These are phyloP conservation scores for Vitis cinerea DNA, from an alignment of 164 flowering plant species.

Conservation along the genomic window DNA sequence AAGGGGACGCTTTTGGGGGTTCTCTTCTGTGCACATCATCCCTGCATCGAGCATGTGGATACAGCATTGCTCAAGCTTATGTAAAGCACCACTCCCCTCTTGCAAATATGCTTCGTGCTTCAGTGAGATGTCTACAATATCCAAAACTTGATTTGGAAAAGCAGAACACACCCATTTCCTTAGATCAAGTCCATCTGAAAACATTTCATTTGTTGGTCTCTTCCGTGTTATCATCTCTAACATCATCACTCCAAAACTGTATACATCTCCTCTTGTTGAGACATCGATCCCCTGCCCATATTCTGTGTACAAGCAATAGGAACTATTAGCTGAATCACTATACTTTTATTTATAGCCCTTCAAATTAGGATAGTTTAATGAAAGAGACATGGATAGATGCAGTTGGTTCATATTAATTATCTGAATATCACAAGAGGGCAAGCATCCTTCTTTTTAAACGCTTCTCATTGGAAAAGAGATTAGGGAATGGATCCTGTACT, in stretches of 20 bases:
- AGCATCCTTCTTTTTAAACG: no score
- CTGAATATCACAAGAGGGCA: no score
- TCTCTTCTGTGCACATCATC: constrained; percentile 10
- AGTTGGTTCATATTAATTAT: no score
- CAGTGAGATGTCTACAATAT: constrained; percentile 3
- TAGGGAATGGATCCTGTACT: no score
- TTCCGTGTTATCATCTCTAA: not conserved
- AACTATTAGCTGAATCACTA: not conserved
- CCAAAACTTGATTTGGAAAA: constrained; percentile 4
- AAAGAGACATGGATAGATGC: no score
- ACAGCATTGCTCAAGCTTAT: constrained; percentile 7
- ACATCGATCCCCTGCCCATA: not conserved
- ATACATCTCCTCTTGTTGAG: no score
- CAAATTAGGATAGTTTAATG: no score
- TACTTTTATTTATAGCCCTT: no score
- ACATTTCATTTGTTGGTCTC: not conserved
- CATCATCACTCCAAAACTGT: no score
- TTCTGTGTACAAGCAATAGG: not conserved
- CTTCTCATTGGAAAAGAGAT: no score
- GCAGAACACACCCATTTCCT: constrained; percentile 3
- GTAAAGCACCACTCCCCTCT: not conserved
- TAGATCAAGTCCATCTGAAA: constrained; percentile 1
- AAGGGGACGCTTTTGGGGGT: not conserved
- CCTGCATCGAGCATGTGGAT: not conserved
- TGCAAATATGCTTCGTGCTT: not conserved